phyloP scores from a whole-genome alignment of 208 protist genomes.

The Acanthamoeba polyphaga region DNA sequence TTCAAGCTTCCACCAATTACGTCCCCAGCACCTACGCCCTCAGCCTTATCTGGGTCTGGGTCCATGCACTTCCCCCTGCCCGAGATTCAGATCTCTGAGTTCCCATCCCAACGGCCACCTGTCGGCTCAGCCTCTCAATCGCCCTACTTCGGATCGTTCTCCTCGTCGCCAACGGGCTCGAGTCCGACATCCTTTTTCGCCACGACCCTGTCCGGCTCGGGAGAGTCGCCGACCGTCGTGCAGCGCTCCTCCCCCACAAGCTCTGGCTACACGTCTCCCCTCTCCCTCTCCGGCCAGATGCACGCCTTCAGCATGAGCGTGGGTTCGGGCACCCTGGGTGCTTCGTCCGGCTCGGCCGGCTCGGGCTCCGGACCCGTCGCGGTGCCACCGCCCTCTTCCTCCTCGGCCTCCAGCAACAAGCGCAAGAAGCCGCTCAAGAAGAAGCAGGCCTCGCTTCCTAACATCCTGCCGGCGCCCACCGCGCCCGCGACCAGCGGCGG shows the following conservation, averaged over 20 bases:
- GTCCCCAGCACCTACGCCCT: background rate
- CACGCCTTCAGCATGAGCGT: background rate
- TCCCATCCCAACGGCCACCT: background rate
- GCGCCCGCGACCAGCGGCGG: background rate
- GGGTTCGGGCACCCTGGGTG: background rate
- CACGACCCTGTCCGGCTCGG: background rate
- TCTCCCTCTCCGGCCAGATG: slow-evolving; percentile 2
- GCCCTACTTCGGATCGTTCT: slow-evolving; percentile 8
- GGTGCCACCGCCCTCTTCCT: background rate
- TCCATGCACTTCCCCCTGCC: background rate
- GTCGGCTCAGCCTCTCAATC: background rate
- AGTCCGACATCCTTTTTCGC: background rate
- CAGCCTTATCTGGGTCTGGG: background rate
- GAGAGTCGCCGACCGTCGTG: background rate
- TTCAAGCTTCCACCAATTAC: background rate
- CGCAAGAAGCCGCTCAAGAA: slow-evolving; percentile 59
- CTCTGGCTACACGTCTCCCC: background rate
- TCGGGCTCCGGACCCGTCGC: background rate
- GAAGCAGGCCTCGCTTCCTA: background rate
- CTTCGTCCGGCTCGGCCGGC: background rate
- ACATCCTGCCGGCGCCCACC: background rate
- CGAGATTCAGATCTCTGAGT: slow-evolving; percentile 59
- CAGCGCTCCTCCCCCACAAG: background rate
- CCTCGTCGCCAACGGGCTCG: background rate
- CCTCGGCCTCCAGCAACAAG: background rate